Base-by-base conservation (phyloP, 1,284 basidiomycete species). In the Microbotryomycetes sp. region DNA sequence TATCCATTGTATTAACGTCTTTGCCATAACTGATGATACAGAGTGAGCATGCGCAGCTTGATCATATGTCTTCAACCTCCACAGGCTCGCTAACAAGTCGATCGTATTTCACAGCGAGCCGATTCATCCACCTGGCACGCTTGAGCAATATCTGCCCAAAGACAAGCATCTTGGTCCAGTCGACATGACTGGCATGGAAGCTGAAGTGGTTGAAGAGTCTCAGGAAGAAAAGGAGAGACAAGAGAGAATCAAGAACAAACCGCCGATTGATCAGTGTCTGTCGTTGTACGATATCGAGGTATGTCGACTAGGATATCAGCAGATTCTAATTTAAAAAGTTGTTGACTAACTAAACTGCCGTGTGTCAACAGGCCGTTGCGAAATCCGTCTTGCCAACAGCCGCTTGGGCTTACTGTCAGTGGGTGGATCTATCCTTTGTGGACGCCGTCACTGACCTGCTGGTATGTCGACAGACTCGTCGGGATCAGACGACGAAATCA, bases 251-350 rank as follows among this genome's bases (percentile, higher is more conserved):
- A 57, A 57, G 15, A 78, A 80, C 54, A 80, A 84, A 58, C 91
- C 91, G 0, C 78, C 82, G 2, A 79, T 96, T 25, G 81, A 82
- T 54, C 84, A 89, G 75, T 86, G 92, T 57, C 80, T 94, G 36
- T 92, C 87, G 70, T 77, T 96, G 69, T 89, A 92, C 75, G 92
- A 97, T 75, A 93, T 97, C 68, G 92, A 94, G 79, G 85, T 85
- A 58, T n/a, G 75, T 65, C 58, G 32, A 57, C n/a, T n/a, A n/a
- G n/a, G n/a, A n/a, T n/a, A n/a, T n/a, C n/a, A n/a, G 49, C 59
- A n/a, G 45, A n/a, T 31, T 48, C n/a, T 47, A 16, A 15, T 19
- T 42, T 55, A 19, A n/a, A 32, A n/a, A 26, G 62, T 29, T 47
- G 49, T 45, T 14, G 36, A 46, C 28, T 31, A 54, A 47, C 2